phyloP scores from a whole-genome alignment of 495 filamentous ascomycete genomes.

The Aspergillus conjunctus region DNA sequence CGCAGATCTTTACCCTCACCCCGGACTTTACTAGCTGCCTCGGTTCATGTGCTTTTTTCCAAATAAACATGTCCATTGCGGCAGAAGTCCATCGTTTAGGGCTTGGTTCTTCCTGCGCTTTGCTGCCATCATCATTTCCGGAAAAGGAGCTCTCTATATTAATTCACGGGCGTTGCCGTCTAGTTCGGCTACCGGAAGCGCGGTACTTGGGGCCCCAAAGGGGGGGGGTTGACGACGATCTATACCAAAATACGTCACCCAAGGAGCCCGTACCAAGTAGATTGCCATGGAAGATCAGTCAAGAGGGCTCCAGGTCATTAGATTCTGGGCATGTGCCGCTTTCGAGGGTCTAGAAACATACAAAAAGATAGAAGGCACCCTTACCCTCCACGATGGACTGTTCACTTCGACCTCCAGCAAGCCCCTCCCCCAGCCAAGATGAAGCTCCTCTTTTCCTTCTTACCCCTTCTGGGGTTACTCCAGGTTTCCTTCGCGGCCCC shows the following conservation, averaged over 20 bases:
- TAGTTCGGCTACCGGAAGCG: not conserved
- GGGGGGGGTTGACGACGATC: not conserved
- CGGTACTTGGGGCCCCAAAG: not conserved
- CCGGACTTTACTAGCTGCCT: not conserved
- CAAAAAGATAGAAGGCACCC: not conserved
- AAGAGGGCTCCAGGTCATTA: too few relatives aligned
- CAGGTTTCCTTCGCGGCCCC: constrained; percentile 20
- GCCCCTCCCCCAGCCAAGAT: constrained; percentile 3
- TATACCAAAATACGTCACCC: not conserved
- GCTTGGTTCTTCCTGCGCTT: not conserved
- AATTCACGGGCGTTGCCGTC: not conserved
- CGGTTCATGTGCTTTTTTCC: constrained; percentile 7
- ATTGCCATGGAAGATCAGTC: too few relatives aligned
- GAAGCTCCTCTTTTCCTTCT: constrained; percentile 9
- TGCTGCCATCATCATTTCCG: not conserved
- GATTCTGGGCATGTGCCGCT: too few relatives aligned
- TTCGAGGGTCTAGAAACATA: not conserved
- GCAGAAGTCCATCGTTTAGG: not conserved
- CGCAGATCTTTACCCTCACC: not conserved
- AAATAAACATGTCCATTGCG: not conserved
- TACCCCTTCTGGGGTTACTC: constrained; percentile 11
- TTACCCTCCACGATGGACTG: not conserved
- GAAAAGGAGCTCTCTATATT: not conserved
- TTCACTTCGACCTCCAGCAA: not conserved
- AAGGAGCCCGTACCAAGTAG: not conserved